Conservation (phyloP, 306 rosid species). For the Rosa chinensis region DNA sequence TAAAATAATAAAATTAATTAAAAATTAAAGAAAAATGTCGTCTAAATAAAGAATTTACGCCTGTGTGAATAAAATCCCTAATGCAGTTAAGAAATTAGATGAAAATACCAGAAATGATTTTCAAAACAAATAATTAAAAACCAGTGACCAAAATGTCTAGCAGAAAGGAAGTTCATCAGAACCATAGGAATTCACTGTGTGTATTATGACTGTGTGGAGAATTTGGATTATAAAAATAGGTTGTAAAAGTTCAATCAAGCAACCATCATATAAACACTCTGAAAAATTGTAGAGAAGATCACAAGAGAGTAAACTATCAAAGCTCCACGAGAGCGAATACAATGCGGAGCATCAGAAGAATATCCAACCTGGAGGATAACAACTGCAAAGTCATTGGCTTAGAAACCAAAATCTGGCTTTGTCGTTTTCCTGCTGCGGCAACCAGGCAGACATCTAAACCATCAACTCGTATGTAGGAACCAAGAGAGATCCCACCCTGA, state of each 20-base stretch:
- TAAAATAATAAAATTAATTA: neutral
- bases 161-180: neutral
- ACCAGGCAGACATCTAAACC: constrained; percentile 65
- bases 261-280: neutral
- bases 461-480: constrained; percentile 51
- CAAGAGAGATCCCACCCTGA: constrained; percentile 46
- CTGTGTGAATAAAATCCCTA: constrained; percentile 8
- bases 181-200: neutral
- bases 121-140: neutral
- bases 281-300: constrained; percentile 4
- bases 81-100: neutral
- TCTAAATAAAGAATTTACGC: constrained; percentile 4
- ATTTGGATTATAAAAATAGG: neutral
- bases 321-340: neutral
- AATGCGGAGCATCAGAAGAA: constrained; percentile 9
- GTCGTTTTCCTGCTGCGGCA: constrained; percentile 41
- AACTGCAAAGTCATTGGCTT: constrained; percentile 55
- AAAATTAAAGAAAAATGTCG: neutral
- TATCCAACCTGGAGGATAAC: constrained; percentile 62
- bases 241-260: constrained; percentile 13
- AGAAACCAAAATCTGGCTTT: constrained; percentile 51
- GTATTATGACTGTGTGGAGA: neutral
- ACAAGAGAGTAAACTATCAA: neutral
- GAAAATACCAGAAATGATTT: neutral
- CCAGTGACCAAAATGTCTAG: neutral